phyloP scores from a whole-genome alignment of 192 early-diverging fungal species.

The Umbelopsis isabellina region DNA sequence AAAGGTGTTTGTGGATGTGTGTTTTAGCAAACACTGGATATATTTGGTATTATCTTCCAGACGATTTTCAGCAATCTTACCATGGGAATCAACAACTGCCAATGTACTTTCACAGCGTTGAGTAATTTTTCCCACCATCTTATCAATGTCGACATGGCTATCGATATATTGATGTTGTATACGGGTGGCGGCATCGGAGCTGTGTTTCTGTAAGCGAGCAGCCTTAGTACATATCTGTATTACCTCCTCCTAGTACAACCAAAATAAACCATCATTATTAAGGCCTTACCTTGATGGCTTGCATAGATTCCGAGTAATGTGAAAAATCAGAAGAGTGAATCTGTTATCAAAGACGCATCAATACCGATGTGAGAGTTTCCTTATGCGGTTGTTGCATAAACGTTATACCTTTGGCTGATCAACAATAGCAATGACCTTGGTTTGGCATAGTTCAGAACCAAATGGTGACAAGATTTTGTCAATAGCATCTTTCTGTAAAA shows the following conservation, averaged over 20 bases:
- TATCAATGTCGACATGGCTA: slow-evolving; percentile 27
- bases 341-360: slow-evolving; percentile 17
- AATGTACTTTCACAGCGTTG: slow-evolving; percentile 30
- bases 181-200: slow-evolving; percentile 14
- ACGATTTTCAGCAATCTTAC: slow-evolving; percentile 12
- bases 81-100: slow-evolving; percentile 30
- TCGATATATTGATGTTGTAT: slow-evolving; percentile 36
- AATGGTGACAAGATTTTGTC: slow-evolving; percentile 24
- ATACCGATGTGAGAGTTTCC: neutral
- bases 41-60: neutral
- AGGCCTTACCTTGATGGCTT: slow-evolving; percentile 33
- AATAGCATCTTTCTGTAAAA: slow-evolving; percentile 25
- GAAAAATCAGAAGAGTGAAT: slow-evolving; percentile 37
- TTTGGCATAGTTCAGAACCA: slow-evolving; percentile 26
- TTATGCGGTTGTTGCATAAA: neutral
- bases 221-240: neutral
- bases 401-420: slow-evolving; percentile 40
- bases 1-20: neutral
- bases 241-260: neutral
- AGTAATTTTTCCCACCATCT: slow-evolving; percentile 27
- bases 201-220: slow-evolving; percentile 21
- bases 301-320: slow-evolving; percentile 26
- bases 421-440: slow-evolving; percentile 34
- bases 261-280: neutral
- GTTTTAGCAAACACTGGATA: neutral